Evolutionary conservation across 164 flowering plant species (phyloP).

Genomic region (Magnolia sinica): DNA sequence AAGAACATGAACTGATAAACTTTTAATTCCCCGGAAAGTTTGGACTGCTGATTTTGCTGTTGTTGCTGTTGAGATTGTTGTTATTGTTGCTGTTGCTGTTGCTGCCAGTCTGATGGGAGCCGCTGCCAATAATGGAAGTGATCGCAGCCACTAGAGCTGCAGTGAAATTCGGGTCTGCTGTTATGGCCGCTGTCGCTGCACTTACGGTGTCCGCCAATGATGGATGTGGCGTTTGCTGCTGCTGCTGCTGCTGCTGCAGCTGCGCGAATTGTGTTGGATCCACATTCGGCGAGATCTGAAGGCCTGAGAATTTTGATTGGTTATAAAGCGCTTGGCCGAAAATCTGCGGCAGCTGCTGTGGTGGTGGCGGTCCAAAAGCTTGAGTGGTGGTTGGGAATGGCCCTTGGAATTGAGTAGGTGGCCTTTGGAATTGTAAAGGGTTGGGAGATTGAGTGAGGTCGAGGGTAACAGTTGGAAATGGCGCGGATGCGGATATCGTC

Average conservation of each 20-base stretch:
- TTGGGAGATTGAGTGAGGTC: slow-evolving; percentile 60
- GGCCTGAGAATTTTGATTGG: slow-evolving; percentile 72
- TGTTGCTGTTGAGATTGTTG: slow-evolving; percentile 16
- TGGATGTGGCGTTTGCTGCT: slow-evolving; percentile 13
- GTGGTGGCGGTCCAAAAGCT: not conserved
- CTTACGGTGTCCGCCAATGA: slow-evolving; percentile 40
- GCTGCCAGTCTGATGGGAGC: too few relatives aligned
- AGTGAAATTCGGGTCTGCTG: slow-evolving; percentile 58
- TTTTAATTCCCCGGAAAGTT: not conserved
- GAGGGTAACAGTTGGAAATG: slow-evolving; percentile 78
- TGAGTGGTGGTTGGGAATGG: slow-evolving; percentile 33
- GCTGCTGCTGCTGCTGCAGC: slow-evolving; percentile 14
- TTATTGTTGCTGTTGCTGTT: not conserved
- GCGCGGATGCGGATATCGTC: slow-evolving; percentile 80
- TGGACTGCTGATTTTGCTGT: slow-evolving; percentile 9
- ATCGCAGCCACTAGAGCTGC: slow-evolving; percentile 58
- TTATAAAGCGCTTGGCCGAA: slow-evolving; percentile 55
- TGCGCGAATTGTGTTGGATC: slow-evolving; percentile 18
- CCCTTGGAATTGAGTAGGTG: slow-evolving; percentile 44
- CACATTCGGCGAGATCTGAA: slow-evolving; percentile 48
- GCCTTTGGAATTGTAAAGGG: slow-evolving; percentile 49
- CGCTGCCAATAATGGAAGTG: slow-evolving; percentile 39
- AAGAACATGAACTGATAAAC: not conserved
- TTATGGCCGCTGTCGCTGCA: slow-evolving; percentile 45
- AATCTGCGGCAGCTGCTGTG: slow-evolving; percentile 37